A percentile compares a stretch with the other conserved stretches of the same genome.
Evolutionary conservation across 2,329 filamentous ascomycete genomes (phyloP).

Genomic region (Colletotrichum acutatum): DNA sequence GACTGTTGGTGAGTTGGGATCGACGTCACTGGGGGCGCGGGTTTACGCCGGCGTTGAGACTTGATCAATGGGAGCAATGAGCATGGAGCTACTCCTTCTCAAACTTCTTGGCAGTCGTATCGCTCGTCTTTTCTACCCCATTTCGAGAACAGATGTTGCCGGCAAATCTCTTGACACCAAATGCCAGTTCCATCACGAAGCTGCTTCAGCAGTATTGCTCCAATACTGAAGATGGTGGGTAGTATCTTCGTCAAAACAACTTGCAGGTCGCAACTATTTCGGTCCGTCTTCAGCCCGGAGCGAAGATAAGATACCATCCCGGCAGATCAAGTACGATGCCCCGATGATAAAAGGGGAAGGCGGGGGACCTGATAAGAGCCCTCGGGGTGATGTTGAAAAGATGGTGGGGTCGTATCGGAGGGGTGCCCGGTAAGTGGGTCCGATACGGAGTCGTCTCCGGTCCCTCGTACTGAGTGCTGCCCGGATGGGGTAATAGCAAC

Average conservation of each 20-base stretch:
- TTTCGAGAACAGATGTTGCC: too few relatives aligned
- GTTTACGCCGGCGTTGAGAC: background rate
- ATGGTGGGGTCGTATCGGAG: conserved; percentile 29
- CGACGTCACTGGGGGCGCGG: background rate
- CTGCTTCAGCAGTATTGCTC: too few relatives aligned
- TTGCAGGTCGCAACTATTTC: background rate
- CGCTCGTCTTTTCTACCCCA: too few relatives aligned
- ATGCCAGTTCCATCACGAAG: too few relatives aligned
- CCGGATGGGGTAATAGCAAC: background rate
- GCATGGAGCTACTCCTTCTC: too few relatives aligned
- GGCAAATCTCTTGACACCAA: too few relatives aligned
- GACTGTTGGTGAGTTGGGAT: background rate
- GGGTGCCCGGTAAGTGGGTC: conserved; percentile 30
- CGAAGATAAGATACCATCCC: background rate
- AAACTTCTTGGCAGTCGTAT: too few relatives aligned
- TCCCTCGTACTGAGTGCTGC: background rate
- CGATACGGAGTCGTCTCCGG: conserved; percentile 26
- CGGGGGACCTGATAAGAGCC: background rate
- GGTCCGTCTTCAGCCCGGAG: background rate
- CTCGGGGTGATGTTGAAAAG: background rate
- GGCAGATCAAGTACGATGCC: background rate
- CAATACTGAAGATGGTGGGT: background rate
- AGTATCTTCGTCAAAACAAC: background rate
- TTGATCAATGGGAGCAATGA: background rate
- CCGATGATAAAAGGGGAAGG: background rate